Evolutionary conservation across 768 basidiomycete species (phyloP).

Genomic region (Russula virescens): DNA sequence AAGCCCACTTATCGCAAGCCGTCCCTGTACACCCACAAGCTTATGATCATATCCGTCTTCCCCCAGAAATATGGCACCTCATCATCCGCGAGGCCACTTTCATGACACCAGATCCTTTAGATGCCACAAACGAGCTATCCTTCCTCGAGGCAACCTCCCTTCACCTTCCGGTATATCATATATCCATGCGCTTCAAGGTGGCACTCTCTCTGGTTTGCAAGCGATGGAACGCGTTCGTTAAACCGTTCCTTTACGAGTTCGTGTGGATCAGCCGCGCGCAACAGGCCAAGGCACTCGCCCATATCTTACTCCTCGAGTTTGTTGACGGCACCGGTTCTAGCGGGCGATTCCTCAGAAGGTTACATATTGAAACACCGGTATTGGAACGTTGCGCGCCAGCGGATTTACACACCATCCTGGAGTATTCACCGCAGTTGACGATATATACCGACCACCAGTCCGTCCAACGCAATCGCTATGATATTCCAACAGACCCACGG

Average conservation of each 20-base stretch:
- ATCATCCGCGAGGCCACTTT: slow-evolving; percentile 55
- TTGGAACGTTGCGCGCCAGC: slow-evolving; percentile 60
- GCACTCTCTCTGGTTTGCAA: slow-evolving; percentile 49
- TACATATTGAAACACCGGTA: slow-evolving; percentile 66
- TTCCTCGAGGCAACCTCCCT: slow-evolving; percentile 45
- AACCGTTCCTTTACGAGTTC: slow-evolving; percentile 58
- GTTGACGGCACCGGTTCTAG: slow-evolving; percentile 31
- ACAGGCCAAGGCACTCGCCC: slow-evolving; percentile 45
- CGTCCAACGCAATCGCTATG: slow-evolving; percentile 49
- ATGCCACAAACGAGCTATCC: slow-evolving; percentile 47
- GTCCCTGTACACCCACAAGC: slow-evolving; percentile 1
- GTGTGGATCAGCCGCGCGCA: slow-evolving; percentile 59
- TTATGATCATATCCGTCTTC: slow-evolving; percentile 33
- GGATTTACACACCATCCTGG: slow-evolving; percentile 63
- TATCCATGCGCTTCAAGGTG: slow-evolving; percentile 44
- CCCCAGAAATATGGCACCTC: slow-evolving; percentile 60
- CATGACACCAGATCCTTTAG: slow-evolving; percentile 40
- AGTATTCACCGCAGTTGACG: slow-evolving; percentile 52
- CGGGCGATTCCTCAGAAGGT: slow-evolving; percentile 50
- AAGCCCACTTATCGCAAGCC: neutral
- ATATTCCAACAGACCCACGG: slow-evolving; percentile 39
- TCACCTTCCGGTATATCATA: slow-evolving; percentile 42
- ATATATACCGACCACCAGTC: slow-evolving; percentile 61
- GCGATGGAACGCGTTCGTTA: slow-evolving; percentile 48
- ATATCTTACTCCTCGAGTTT: slow-evolving; percentile 40